Conservation (phyloP, 2,329 filamentous ascomycete species). For the Epicoccum sorghinum region DNA sequence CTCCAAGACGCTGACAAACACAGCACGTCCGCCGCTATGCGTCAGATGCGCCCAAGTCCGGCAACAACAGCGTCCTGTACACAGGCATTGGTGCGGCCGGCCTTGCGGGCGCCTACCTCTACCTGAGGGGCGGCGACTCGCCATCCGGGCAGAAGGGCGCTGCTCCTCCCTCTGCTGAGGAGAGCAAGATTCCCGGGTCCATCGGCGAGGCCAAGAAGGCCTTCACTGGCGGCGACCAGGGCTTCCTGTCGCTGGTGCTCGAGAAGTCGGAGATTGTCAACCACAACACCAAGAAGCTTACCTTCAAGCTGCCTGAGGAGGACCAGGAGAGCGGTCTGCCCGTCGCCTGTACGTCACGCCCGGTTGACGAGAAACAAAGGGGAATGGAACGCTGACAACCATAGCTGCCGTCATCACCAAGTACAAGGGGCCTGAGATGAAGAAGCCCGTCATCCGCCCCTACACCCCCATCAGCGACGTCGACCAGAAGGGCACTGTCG, state of each 20-base stretch:
- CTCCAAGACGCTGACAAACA: slow-evolving; percentile 32
- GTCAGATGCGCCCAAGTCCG: slow-evolving; percentile 63
- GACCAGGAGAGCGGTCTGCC: slow-evolving; percentile 83
- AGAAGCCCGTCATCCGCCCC: slow-evolving; percentile 87
- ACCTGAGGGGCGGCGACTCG: slow-evolving; percentile 42
- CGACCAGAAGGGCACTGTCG: slow-evolving; percentile 78
- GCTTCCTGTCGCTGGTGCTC: slow-evolving; percentile 82
- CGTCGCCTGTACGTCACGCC: slow-evolving; percentile 62
- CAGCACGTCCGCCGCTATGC: slow-evolving; percentile 76
- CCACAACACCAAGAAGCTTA: slow-evolving; percentile 93
- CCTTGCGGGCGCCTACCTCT: slow-evolving; percentile 62
- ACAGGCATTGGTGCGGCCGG: slow-evolving; percentile 64
- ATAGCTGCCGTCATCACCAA: slow-evolving; percentile 80
- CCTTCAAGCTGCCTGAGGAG: slow-evolving; percentile 83
- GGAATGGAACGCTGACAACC: neutral
- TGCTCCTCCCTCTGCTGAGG: slow-evolving; percentile 42
- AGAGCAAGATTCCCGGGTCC: slow-evolving; percentile 49
- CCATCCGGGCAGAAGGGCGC: slow-evolving; percentile 31
- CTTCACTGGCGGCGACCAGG: slow-evolving; percentile 87
- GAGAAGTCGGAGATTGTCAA: slow-evolving; percentile 80
- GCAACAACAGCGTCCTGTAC: slow-evolving; percentile 58
- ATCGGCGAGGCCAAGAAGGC: slow-evolving; percentile 54
- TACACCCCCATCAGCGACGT: slow-evolving; percentile 94
- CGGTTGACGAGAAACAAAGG: no score
- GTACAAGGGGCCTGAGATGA: slow-evolving; percentile 80